Evolutionary conservation across 352 stramenopile genomes (phyloP), one percentile per base, ranked within the genome.

Genomic region (Phytophthora gonapodyides): DNA sequence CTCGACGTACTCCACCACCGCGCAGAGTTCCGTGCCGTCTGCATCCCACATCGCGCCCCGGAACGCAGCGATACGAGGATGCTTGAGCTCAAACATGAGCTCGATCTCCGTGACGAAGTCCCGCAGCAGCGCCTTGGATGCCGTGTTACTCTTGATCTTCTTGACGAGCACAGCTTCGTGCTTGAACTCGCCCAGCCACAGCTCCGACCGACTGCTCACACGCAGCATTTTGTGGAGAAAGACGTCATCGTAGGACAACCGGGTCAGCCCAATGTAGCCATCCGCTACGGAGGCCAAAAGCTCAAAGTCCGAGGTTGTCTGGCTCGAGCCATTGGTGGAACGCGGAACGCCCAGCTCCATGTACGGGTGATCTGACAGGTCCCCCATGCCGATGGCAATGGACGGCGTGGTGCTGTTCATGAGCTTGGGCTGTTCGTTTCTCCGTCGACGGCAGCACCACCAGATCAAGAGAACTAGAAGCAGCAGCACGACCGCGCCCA

Each of bases 71-170:
- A 93, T 89, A 3, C 78, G 76, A 19, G 81, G 65, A 44, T 93
- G 79, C 40, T 86, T 75, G 24, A 91, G 75, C 52, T 78, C 71
- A 33, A 84, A 76, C 71, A 92, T 92, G 41, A 87, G 74, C 71
- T 89, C 81, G 36, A 92, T 87, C 58, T 92, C 83, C n/a, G 83
- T 87, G 27, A 92, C 79, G 54, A 89, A 91, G 63, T 88, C 83
- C 27, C 79, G 83, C 51, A 91, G 66, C 16, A 89, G 58, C 1
- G 75, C 61, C 19, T 87, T 84, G 30, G 80, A 85, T 42, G 82
- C 74, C 5, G 83, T 81, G 58, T 84, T 84, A 47, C 67, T 81
- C 66, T 93, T 93, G 64, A 93, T 93, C 61, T 89, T 89, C 71
- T 93, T 93, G 52, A 93, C 74, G 40, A 88, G 65, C 37, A 93